Evolutionary conservation across 768 basidiomycete genomes (phyloP).

Genomic region (Cystoderma amianthinum): DNA sequence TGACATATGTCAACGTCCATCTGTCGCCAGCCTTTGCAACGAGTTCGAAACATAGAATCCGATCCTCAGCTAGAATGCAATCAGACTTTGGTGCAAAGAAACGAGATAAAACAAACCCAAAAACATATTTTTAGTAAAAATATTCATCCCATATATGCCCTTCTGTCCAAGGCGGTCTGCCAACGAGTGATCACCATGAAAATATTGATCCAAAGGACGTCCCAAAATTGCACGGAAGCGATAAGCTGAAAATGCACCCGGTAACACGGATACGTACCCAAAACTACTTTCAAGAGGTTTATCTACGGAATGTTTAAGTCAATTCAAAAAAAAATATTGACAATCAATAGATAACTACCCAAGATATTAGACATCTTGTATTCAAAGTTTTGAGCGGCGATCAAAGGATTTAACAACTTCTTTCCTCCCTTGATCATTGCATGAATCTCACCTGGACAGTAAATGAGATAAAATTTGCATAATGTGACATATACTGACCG

Average conservation of each 20-base stretch:
- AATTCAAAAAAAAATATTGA: not conserved
- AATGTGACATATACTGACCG: slow-evolving; percentile 32
- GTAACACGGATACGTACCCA: slow-evolving; percentile 91
- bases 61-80: slow-evolving; percentile 65
- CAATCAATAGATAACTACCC: slow-evolving; percentile 28
- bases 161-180: slow-evolving; percentile 89
- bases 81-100: slow-evolving; percentile 1
- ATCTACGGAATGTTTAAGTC: slow-evolving; percentile 33
- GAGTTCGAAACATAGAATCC: slow-evolving; percentile 95
- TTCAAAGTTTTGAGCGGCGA: slow-evolving; percentile 96
- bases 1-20: slow-evolving; percentile 89
- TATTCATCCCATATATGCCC: slow-evolving; percentile 95
- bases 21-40: slow-evolving; percentile 83
- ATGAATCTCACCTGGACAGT: slow-evolving; percentile 63
- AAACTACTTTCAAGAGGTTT: slow-evolving; percentile 95
- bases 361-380: slow-evolving; percentile 99
- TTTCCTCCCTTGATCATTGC: slow-evolving; percentile 93
- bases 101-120: slow-evolving; percentile 23
- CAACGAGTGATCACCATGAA: slow-evolving; percentile 83
- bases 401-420: slow-evolving; percentile 86
- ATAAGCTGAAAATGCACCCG: slow-evolving; percentile 96
- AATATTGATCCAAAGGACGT: slow-evolving; percentile 79
- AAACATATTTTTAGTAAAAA: slow-evolving; percentile 88
- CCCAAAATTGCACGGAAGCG: slow-evolving; percentile 90
- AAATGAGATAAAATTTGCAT: not conserved